Conservation (phyloP, 2,329 filamentous ascomycete species). For the Pseudogymnoascus sp. region DNA sequence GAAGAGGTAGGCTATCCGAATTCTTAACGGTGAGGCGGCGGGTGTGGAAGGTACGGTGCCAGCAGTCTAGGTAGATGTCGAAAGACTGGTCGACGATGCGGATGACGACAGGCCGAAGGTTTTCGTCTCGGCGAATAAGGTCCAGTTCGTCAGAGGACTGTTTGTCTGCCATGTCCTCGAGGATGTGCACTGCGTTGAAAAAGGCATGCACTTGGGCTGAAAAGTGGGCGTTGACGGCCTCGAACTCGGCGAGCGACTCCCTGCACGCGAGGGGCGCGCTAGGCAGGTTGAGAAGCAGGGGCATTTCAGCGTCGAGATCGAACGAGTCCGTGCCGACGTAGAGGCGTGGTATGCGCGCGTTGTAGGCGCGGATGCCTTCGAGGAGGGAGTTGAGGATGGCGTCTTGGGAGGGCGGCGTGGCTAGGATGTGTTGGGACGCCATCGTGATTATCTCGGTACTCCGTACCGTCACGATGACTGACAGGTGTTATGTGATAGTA, state of each 20-base stretch:
- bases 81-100: neutral
- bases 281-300: neutral
- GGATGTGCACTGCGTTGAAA: constrained; percentile 15
- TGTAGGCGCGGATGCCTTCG: neutral
- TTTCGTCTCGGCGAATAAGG: constrained; percentile 11
- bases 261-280: constrained; percentile 12
- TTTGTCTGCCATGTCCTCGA: constrained; percentile 16
- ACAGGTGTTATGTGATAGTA: neutral
- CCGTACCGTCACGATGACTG: neutral
- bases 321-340: too few species aligned
- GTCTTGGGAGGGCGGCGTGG: neutral
- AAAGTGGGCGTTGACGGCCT: constrained; percentile 17
- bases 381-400: constrained; percentile 7
- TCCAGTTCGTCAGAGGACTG: constrained; percentile 9
- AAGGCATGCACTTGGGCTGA: constrained; percentile 18
- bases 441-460: constrained; percentile 1
- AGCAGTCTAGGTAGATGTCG: neutral
- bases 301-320: neutral
- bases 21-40: neutral
- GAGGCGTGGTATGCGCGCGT: neutral
- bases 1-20: neutral
- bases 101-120: constrained; percentile 12
- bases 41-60: neutral
- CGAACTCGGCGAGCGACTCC: constrained; percentile 16
- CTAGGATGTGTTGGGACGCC: constrained; percentile 4